Evolutionary conservation across 2,329 filamentous ascomycete genomes (phyloP), one percentile per base, ranked within the genome.

Genomic region (Penicillium frequentans): DNA sequence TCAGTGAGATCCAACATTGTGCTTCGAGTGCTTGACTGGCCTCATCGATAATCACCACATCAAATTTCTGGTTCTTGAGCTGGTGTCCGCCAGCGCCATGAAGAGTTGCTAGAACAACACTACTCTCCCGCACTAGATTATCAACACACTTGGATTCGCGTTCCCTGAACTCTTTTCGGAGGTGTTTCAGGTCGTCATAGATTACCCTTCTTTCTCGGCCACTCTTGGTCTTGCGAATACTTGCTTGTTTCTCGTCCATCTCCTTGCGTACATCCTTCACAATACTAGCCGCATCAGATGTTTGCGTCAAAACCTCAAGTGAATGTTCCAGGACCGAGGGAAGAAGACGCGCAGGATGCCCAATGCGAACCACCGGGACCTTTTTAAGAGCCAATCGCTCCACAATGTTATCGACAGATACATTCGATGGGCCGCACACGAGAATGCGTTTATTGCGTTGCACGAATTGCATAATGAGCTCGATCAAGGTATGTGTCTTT

Each of bases 341-440:
- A 0, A 99, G 81, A 26, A 99, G 82, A 21, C 95, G 87, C 1
- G 95, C 95, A 0, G 95, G 95, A 73, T 99, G 95, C 1, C 95
- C 95, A 0, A 99, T 84, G 1, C 95, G 89, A 35, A 98, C 84
- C 67, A 98, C 91, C 0, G 91, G 89, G 1, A 97, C 82, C 68
- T 91, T 92, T 73, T 93, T 90, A 0, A 90, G 86, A 2, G 92
- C 86, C 1, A 98, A 83, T 8, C 95, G 87, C 75, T 99, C 95
- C 9, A 97, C 93, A 56, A 99, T 96, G 70, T 99, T 99, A 82
- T 99, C 95, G 1, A 99, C 95, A 0, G 91, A 95, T 65, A 99
- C 93, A 72, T 99, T 99, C 29, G 91, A 96, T 0, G 95, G 95
- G 0, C 93, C 95, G 68, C 95, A 98, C n/a, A 98, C 93, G 1